Evolutionary conservation across 179 eudicot genomes (phyloP), one percentile per base, ranked within the genome.

Genomic region (Heliamphora pulchella): DNA sequence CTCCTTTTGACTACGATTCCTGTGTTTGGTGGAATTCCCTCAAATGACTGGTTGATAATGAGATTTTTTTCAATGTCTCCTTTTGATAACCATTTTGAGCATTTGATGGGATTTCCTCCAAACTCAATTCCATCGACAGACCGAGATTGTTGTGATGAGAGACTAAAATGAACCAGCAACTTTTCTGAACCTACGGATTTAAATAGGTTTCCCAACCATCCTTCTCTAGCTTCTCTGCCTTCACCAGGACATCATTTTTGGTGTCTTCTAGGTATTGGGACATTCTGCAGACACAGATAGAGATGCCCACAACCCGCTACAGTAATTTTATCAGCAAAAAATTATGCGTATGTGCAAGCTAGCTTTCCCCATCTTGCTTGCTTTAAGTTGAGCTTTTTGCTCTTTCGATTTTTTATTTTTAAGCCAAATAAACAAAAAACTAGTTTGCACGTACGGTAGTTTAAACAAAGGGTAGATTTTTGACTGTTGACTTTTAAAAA

Each of bases 141-240:
- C 43, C 43, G 9, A 18, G 76, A 22, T 31, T 54, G 2, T 48
- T 22, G 3, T 14, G 65, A 75, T 8, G 43, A 41, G 51, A 57
- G 78, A 66, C 66, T 7, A 57, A 39, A 14, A 74, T 31, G 6
- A 41, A 39, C 14, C 22, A 10, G 13, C 41, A 55, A n/a, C 11
- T 22, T 31, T 11, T 8, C 11, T 0, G 1, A 78, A 18, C n/a
- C 80, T 80, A 89, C 78, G 88, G 81, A 76, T 79, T 91, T 76
- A 91, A 78, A 78, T 92, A 93, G 0, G 86, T 87, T 79, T 93
- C 97, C 94, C 93, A 93, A 5, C 98, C 97, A 57, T 71, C 90
- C 47, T 85, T 89, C 65, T 90, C 89, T 68, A 93, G 86, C 84
- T 82, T 92, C 55, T 82, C 78, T 41, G 78, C 81, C 63, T 78